Evolutionary conservation across 1,139 yeast genomes (phyloP), one percentile per base, ranked within the genome.

Genomic region (Maudiozyma humilis): DNA sequence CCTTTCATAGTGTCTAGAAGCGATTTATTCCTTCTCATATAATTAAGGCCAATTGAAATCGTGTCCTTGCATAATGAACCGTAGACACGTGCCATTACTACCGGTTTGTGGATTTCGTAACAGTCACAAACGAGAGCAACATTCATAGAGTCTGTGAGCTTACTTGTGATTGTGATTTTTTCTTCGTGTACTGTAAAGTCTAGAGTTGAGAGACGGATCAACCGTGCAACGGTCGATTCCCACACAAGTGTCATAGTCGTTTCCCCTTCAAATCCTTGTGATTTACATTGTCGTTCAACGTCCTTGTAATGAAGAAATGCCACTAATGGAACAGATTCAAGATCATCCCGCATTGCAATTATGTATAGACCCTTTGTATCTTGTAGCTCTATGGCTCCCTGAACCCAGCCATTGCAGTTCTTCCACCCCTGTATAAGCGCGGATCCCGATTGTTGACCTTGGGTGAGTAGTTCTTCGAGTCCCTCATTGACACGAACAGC

Each of bases 191-290:
- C 13, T 14, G 8, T 8, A 20, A 38, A 29, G 10, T 17, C 4
- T n/a, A 19, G n/a, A 2, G 17, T 14, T 7, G 18, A 7, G 7
- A 15, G 5, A 4, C 27, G 32, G 14, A 15, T n/a, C 4, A 36
- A 29, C 6, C 14, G 13, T n/a, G 17, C n/a, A 10, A 14, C 7
- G 10, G 36, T 14, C 14, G n/a, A 20, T n/a, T 16, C 12, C 40
- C 44, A 41, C n/a, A 41, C 37, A 19, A n/a, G 36, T 2, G 12
- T 14, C 12, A 31, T n/a, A 16, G 37, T 38, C 4, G 13, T 4
- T 12, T 18, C 49, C 0, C 54, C 49, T 32, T 32, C 44, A 35
- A 46, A 38, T 2, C 51, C 51, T 41, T 48, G 51, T 20, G 37
- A 40, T 27, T 36, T 19, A 39, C 48, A 46, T 25, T 44, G 48